Base-by-base conservation (phyloP, 768 basidiomycete species). In the Leccinellum albellum region DNA sequence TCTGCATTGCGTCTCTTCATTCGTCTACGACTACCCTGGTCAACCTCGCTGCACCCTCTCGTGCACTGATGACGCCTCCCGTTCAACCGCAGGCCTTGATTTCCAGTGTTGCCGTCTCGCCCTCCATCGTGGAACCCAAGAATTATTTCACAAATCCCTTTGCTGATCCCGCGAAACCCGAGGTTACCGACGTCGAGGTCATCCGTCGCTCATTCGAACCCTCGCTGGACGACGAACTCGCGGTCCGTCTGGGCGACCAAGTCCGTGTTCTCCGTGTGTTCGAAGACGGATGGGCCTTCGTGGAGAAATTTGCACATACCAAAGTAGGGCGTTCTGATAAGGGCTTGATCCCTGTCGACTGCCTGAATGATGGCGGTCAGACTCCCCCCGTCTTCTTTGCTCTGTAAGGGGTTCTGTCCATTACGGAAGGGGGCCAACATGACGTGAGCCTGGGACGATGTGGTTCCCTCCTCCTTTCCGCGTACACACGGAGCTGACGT, bases 331-430 rank as follows among this genome's bases (percentile, higher is more conserved):
- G 31, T 57, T 57, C 42, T 28, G 66, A 64, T 4, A 69, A 69
- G 37, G 88, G 87, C 0, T 66, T 89, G 52, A 86, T 89, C 47
- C 88, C 88, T 6, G 73, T 88, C n/a, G 84, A 87, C 61, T 89
- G 87, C 66, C 75, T 89, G 66, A 75, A 85, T 28, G 74, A 76
- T 42, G 65, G 70, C 23, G 74, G 76, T 17, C 77, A 82, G 65
- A 71, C 76, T 23, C 69, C 83, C 31, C 76, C 80, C 0, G 68
- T 73, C 8, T 84, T 83, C 71, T 67, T 83, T 50, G 73, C 75
- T 14, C 73, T 42, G 40, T 42, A 20, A 42, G 40, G 20, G 40
- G 12, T 5, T 6, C 20, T 42, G 10, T 42, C 40, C 40, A 13
- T 3, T 59, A 12, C 56, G 54, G 26, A 46, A 31, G 7, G 12